Conservation (phyloP, 768 basidiomycete genomes). For the Agaricus subrufescens region DNA sequence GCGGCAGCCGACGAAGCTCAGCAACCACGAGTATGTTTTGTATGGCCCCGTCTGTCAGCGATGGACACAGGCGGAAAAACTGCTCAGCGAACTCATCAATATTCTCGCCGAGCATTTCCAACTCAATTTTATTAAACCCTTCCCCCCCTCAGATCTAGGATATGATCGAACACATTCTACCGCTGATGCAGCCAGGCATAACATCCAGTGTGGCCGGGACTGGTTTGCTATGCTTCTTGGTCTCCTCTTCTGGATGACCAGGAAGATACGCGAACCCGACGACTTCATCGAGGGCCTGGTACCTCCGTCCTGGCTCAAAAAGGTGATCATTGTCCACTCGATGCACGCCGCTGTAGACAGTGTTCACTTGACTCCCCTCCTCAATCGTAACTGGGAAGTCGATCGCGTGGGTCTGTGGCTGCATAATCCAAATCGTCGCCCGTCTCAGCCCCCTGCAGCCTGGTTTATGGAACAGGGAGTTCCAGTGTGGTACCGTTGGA, state of each 20-base stretch:
- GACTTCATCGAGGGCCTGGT: neutral
- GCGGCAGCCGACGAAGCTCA: neutral
- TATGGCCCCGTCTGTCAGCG: too few species aligned
- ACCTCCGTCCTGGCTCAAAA: neutral
- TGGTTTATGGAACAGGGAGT: neutral
- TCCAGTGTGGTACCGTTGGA: neutral
- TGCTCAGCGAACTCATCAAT: too few species aligned
- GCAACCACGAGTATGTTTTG: neutral
- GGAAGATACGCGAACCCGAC: neutral
- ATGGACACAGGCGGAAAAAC: too few species aligned
- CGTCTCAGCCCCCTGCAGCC: neutral
- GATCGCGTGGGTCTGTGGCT: neutral
- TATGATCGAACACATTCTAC: neutral
- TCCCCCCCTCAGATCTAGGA: neutral
- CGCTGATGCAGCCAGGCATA: neutral
- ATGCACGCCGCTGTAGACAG: neutral
- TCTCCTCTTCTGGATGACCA: neutral
- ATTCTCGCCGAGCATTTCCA: too few species aligned
- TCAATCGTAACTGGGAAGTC: neutral
- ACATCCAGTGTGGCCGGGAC: neutral
- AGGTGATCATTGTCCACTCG: neutral
- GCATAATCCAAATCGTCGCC: neutral
- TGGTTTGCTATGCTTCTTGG: neutral
- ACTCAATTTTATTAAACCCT: neutral
- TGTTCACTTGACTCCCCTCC: neutral